A percentile compares a stretch with the other conserved stretches of the same genome.
Conservation (phyloP, 345 rosid species). For the Salix caprea region DNA sequence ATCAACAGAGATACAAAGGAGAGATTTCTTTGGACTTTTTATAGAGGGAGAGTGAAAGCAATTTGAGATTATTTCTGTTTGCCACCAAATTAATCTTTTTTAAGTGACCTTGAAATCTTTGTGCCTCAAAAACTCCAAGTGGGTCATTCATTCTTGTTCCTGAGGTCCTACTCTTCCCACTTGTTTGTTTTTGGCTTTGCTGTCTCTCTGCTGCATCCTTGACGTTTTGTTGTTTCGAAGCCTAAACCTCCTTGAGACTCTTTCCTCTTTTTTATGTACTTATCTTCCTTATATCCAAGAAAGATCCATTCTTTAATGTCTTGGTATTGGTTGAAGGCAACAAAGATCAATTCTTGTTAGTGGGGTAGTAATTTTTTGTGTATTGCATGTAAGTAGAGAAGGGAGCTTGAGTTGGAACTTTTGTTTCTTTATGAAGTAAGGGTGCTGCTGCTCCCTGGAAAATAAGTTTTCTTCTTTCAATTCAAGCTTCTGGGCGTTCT, state of each 20-base stretch:
- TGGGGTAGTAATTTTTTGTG: background rate
- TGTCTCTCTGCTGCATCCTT: conserved; percentile 27
- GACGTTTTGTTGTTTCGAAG: conserved; percentile 8
- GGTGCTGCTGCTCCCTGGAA: conserved; percentile 12
- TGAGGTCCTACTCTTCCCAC: conserved; percentile 45
- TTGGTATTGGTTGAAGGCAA: conserved; percentile 13
- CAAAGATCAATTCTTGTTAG: background rate
- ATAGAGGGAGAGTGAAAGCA: conserved; percentile 2
- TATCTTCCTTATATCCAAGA: conserved; percentile 8
- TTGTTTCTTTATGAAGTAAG: conserved; percentile 1
- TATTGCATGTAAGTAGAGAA: conserved; percentile 6
- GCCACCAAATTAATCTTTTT: conserved; percentile 29
- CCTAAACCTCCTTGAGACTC: background rate
- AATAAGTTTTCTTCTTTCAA: conserved; percentile 22
- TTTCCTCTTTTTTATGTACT: conserved; percentile 17
- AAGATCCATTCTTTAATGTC: conserved; percentile 21
- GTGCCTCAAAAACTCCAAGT: conserved; percentile 31
- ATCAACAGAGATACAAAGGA: conserved; percentile 1
- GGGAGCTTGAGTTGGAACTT: background rate
- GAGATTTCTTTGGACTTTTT: background rate
- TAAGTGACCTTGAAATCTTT: conserved; percentile 38
- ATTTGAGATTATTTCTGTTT: conserved; percentile 20
- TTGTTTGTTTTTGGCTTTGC: conserved; percentile 26
- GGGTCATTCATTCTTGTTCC: conserved; percentile 26
- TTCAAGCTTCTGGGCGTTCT: conserved; percentile 37